Evolutionary conservation across 495 filamentous ascomycete species (phyloP), one percentile per base, ranked within the genome.

Genomic region (Eremomyces bilateralis): DNA sequence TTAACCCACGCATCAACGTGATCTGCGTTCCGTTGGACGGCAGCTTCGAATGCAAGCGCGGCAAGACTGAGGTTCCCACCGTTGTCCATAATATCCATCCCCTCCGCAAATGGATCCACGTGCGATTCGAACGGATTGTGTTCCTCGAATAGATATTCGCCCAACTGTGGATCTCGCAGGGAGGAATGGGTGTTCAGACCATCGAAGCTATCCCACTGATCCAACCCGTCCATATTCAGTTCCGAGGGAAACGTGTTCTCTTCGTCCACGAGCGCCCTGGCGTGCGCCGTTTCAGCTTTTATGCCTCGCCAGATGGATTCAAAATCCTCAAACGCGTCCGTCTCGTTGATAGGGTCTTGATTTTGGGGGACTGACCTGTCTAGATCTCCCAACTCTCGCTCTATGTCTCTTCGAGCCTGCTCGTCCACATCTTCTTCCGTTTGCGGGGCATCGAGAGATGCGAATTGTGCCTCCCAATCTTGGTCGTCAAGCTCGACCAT

Each of bases 381-480:
- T 61, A 92, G 67, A 54, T 79, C 64, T 58, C 92, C 72, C 50
- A 95, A 65, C 61, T 95, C 82, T 36, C 63, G 67, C 60, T 95
- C 90, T 53, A 88, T 82, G 12, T 74, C 80, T 38, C 61, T 62
- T 33, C 76, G 72, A 38, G 75, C 75, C 52, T 75, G 64, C 17
- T 71, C 69, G 47, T 90, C 80, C 41, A 67, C 42, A 31, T 60
- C 62, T 18, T 59, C 55, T 37, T 64, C 42, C 16, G 40, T 15
- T 31, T 67, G 61, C 15, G 71, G 73, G 32, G 73, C 66, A 56
- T 88, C 82, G 52, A 95, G 72, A 57, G 85, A 68, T 29, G 75
- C 73, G 49, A 99, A 99, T 49, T 95, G 83, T 40, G 76, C 75
- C 57, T 95, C 88, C 88, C 90, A 99, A 38, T 88, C 74, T 44